Conservation (phyloP, 495 filamentous ascomycete species). For the Penicillium canariense region DNA sequence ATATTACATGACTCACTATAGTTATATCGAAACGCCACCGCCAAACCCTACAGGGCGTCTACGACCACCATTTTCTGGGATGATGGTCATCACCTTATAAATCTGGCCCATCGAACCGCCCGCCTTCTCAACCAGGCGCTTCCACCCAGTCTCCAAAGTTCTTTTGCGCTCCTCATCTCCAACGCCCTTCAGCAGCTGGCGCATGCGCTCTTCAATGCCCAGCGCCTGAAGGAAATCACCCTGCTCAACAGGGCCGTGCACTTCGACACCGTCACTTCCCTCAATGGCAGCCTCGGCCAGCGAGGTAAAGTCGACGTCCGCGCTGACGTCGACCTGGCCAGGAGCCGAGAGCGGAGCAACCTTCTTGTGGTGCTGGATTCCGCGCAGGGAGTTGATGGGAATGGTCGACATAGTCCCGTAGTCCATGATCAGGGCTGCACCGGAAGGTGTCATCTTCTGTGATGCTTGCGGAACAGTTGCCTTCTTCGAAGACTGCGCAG, state of each 20-base stretch:
- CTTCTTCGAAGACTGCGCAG: slow-evolving; percentile 35
- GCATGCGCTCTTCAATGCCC: slow-evolving; percentile 77
- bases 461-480: slow-evolving; percentile 16
- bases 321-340: slow-evolving; percentile 80
- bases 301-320: slow-evolving; percentile 87
- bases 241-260: slow-evolving; percentile 91
- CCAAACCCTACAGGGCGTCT: slow-evolving; percentile 89
- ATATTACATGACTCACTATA: not conserved
- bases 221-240: slow-evolving; percentile 71
- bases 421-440: slow-evolving; percentile 89
- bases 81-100: slow-evolving; percentile 88
- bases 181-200: slow-evolving; percentile 56
- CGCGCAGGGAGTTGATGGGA: slow-evolving; percentile 82
- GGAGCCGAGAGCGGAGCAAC: slow-evolving; percentile 75
- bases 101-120: slow-evolving; percentile 85
- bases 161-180: slow-evolving; percentile 51
- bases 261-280: slow-evolving; percentile 76
- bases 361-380: slow-evolving; percentile 69
- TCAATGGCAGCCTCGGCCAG: slow-evolving; percentile 76
- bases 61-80: slow-evolving; percentile 73
- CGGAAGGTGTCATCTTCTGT: slow-evolving; percentile 60
- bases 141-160: slow-evolving; percentile 71
- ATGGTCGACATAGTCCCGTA: slow-evolving; percentile 80
- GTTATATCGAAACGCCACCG: slow-evolving; percentile 54
- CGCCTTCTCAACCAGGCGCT: slow-evolving; percentile 72